These are phyloP conservation scores for Stipa capillata DNA, from an alignment of 176 grass and related monocot species.

Conservation along the genomic window DNA sequence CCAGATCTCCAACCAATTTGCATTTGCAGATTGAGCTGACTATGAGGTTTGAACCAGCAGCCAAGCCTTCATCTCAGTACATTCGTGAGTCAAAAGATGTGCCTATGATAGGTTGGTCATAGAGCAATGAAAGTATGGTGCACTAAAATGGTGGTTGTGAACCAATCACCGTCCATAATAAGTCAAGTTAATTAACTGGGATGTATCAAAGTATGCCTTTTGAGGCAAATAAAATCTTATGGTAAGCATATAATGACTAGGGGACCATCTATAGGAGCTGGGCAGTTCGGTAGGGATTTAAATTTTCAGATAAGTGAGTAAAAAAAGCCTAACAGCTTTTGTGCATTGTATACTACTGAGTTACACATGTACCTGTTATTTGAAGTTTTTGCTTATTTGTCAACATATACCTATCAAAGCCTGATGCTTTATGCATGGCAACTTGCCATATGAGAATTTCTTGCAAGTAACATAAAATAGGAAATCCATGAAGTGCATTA, in stretches of 20 bases:
- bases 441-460: too few relatives aligned
- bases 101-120: neutral
- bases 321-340: too few relatives aligned
- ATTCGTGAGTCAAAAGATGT: neutral
- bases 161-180: neutral
- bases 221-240: neutral
- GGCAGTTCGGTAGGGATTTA: neutral
- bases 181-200: neutral
- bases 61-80: neutral
- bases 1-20: too few relatives aligned
- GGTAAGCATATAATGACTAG: neutral
- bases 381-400: too few relatives aligned
- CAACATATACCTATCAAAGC: too few relatives aligned
- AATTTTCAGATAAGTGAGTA: neutral
- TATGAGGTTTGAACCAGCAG: neutral
- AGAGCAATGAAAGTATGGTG: neutral
- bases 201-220: neutral
- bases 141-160: neutral
- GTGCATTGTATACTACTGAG: too few relatives aligned
- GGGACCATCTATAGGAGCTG: neutral
- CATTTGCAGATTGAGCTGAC: too few relatives aligned
- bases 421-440: too few relatives aligned
- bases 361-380: too few relatives aligned
- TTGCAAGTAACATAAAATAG: too few relatives aligned
- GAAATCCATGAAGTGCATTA: too few relatives aligned